Evolutionary conservation across 2,329 filamentous ascomycete species (phyloP).

Genomic region (Fusarium mexicanum): DNA sequence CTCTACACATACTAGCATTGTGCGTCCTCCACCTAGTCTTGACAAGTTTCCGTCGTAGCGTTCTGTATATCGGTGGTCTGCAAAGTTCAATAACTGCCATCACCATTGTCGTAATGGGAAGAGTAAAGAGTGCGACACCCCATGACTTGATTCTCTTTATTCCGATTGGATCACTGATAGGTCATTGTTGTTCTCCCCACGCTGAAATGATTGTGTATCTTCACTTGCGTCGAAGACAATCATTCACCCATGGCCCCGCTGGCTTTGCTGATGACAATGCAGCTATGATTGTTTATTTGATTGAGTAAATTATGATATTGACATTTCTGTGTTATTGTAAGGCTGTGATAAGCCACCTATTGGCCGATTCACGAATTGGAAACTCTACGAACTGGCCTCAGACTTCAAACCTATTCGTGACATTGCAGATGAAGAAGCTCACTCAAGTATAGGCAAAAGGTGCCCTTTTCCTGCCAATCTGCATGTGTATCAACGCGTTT

Average conservation of each 20-base stretch:
- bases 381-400: neutral
- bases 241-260: neutral
- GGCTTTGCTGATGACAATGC: neutral
- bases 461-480: too few relatives aligned
- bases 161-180: slow-evolving; percentile 11
- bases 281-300: neutral
- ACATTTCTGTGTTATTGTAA: neutral
- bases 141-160: neutral
- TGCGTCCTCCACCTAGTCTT: neutral
- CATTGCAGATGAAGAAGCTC: neutral
- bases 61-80: neutral
- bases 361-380: neutral
- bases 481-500: neutral
- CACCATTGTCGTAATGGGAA: neutral
- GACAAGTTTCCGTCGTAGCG: neutral
- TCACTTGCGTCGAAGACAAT: neutral
- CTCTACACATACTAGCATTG: neutral
- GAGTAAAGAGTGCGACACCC: neutral
- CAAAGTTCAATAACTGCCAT: neutral
- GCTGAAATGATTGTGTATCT: slow-evolving; percentile 15
- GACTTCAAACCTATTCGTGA: neutral
- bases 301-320: too few relatives aligned
- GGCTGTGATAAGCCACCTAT: neutral
- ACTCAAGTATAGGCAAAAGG: too few relatives aligned
- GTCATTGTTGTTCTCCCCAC: neutral